Base-by-base conservation (phyloP, 108 stramenopile genomes). In the Cyclotella cryptica region DNA sequence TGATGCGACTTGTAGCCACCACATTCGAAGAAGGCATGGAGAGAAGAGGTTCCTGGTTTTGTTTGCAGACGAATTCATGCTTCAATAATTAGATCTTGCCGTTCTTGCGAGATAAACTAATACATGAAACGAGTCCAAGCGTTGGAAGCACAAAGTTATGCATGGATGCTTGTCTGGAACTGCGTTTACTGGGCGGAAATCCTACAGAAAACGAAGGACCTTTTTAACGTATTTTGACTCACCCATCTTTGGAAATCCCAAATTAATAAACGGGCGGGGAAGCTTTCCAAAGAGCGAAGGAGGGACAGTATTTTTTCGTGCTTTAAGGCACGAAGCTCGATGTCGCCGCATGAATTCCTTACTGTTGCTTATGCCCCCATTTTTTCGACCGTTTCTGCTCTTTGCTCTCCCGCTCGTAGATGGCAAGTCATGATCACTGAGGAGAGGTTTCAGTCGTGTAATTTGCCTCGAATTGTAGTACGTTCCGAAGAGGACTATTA, bases 191-290 rank as follows among this genome's bases (percentile, higher is more conserved):
- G 26, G 24, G 26, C 3, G 24, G 22, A 58, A 1, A 58, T 1
- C 22, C 22, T 28, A 9, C 24, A 58, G 4, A 58, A 27, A 26
- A 58, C 6, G 17, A 3, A 51, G 30, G 10, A 66, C 17, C 0
- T 21, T 21, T 22, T 18, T 8, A 11, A 44, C 0, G 44, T 26
- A 22, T 8, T 14, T 12, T 0, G 44, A 52, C 42, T 24, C 53
- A 57, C 79, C 79, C 70, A 62, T 69, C 40, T 80, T 80, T 41
- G 79, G 79, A 45, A 80, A 61, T 6, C 79, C 79, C 27, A 80
- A 42, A 42, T 75, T 74, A 30, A 80, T 26, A 40, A 69, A 75
- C 21, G 79, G 79, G 27, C 46, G 71, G 15, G 60, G 63, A 21
- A 78, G 44, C 21, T 66, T 41, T 11, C 67, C 59, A 43, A 66